Percentiles rank a stretch among this genome's conserved stretches.
Conservation (phyloP, 176 grass and related monocot genomes). For the Musa beccarii region DNA sequence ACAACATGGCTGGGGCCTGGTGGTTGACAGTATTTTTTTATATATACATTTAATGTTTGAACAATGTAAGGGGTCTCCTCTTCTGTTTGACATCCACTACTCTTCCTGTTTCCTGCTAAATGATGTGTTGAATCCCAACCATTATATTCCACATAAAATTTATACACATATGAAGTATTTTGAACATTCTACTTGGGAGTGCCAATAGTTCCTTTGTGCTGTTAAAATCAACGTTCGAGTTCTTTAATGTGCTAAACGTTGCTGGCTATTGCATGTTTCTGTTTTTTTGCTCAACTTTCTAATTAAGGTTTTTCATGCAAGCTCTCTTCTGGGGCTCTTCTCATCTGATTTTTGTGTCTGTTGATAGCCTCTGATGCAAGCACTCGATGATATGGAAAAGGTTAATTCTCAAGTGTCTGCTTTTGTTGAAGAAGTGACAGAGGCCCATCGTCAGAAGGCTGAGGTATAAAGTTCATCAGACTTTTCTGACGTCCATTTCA, state of each 20-base stretch:
- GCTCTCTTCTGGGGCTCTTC: neutral
- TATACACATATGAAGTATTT: too few relatives aligned
- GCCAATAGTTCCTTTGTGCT: neutral
- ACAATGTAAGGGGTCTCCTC: neutral
- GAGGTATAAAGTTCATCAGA: slow-evolving; percentile 36
- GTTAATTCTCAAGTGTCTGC: slow-evolving; percentile 80
- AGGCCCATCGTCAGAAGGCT: slow-evolving; percentile 87
- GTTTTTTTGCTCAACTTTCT: neutral
- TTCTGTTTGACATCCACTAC: neutral
- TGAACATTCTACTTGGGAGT: neutral
- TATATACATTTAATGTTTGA: neutral
- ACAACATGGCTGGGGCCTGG: too few relatives aligned
- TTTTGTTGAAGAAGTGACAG: slow-evolving; percentile 93
- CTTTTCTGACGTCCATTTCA: too few relatives aligned
- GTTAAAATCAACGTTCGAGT: too few relatives aligned
- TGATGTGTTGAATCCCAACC: neutral
- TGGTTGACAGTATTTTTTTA: neutral
- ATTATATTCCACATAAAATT: neutral
- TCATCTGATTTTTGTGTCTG: neutral
- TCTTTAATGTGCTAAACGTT: too few relatives aligned
- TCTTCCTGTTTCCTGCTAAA: neutral
- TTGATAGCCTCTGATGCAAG: slow-evolving; percentile 73
- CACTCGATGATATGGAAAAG: slow-evolving; percentile 97
- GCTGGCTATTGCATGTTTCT: neutral
- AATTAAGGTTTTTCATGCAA: neutral